A percentile compares a stretch with the other conserved stretches of the same genome.
Conservation (phyloP, 768 basidiomycete species). For the Neoboletus subvelutipes region DNA sequence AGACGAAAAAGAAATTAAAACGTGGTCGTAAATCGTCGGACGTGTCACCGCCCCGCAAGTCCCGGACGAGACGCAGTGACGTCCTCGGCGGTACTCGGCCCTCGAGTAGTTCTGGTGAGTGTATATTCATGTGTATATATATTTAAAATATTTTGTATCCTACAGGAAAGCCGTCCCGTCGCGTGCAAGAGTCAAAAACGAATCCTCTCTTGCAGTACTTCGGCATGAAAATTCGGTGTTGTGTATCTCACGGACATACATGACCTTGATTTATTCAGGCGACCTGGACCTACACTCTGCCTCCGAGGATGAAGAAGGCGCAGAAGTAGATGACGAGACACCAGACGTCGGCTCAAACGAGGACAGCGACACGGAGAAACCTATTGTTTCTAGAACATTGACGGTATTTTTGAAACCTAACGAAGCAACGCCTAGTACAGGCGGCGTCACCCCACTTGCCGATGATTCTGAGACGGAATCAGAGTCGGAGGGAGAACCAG, state of each 20-base stretch:
- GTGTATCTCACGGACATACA: neutral
- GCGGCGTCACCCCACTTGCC: neutral
- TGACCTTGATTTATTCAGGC: slow-evolving; percentile 24
- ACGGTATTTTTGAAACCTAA: slow-evolving; percentile 9
- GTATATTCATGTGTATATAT: neutral
- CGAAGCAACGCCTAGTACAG: neutral
- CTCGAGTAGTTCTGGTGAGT: slow-evolving; percentile 15
- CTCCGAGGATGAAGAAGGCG: slow-evolving; percentile 39
- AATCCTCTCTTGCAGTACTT: slow-evolving; percentile 54
- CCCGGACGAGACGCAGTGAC: slow-evolving; percentile 14
- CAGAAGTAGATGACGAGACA: slow-evolving; percentile 22
- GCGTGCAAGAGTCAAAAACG: slow-evolving; percentile 1
- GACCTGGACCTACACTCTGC: slow-evolving; percentile 53
- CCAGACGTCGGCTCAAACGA: slow-evolving; percentile 19
- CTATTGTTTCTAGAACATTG: slow-evolving; percentile 25
- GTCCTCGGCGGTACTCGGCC: slow-evolving; percentile 1
- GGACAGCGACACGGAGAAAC: slow-evolving; percentile 26
- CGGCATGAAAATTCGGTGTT: slow-evolving; percentile 31
- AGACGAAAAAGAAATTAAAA: slow-evolving; percentile 25
- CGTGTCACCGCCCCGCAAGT: slow-evolving; percentile 18
- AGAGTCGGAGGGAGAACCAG: slow-evolving; percentile 27
- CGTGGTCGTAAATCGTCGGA: slow-evolving; percentile 16
- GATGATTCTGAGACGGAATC: slow-evolving; percentile 36
- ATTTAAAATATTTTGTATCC: neutral
- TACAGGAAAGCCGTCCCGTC: slow-evolving; percentile 4